These are phyloP conservation scores for Cordyceps pruinosa DNA, from an alignment of 2,329 filamentous ascomycete species.

Conservation along the genomic window DNA sequence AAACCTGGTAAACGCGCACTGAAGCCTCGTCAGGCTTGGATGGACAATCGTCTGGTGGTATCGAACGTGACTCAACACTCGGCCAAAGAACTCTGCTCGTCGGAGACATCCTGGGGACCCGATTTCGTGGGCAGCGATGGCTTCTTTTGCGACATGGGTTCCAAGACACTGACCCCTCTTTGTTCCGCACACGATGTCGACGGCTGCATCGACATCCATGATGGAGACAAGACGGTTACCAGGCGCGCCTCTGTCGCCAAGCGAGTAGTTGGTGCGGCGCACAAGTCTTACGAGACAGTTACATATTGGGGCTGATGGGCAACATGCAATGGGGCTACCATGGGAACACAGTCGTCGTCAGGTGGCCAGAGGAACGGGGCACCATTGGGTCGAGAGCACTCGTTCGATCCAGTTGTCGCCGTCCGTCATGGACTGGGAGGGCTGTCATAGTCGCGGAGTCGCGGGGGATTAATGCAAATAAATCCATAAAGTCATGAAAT, in stretches of 20 bases:
- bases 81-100: constrained; percentile 9
- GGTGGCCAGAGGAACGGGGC: no score
- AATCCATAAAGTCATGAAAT: no score
- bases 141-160: constrained; percentile 11
- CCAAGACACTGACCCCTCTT: constrained; percentile 9
- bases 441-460: no score
- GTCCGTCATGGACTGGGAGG: no score
- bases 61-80: constrained; percentile 10
- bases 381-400: no score
- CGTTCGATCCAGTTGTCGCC: no score
- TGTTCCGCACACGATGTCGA: constrained; percentile 7
- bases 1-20: neutral
- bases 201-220: constrained; percentile 6
- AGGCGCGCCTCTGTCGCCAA: constrained; percentile 3
- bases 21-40: constrained; percentile 3
- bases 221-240: neutral
- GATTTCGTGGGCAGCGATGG: constrained; percentile 11
- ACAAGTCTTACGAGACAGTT: neutral
- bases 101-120: constrained; percentile 8
- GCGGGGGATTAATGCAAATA: no score
- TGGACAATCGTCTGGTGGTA: constrained; percentile 9
- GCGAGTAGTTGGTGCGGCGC: neutral
- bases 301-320: neutral
- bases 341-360: no score
- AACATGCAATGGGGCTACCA: no score